Evolutionary conservation across 352 stramenopile species (phyloP), one percentile per base, ranked within the genome.

Genomic region (Phytophthora sansomeana): DNA sequence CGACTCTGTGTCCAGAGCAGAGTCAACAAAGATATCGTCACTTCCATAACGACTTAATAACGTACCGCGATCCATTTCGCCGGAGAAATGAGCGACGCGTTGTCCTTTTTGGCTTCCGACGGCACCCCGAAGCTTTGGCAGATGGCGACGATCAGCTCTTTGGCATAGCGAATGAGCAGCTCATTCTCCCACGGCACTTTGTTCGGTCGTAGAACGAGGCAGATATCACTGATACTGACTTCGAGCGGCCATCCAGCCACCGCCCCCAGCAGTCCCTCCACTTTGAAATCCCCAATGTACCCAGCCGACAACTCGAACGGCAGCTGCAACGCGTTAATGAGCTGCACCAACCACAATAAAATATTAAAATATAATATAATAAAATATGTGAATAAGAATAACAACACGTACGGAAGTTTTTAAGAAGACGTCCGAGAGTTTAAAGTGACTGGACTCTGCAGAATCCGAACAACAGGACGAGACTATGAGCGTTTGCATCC

Each of bases 111-210:
- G 28, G 56, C 72, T 24, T 48, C 54, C 21, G 58, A 58, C n/a
- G 67, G 58, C 9, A 63, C 72, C 26, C 73, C 63, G 5, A 91
- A 49, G 38, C 71, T 78, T 66, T 94, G 86, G 39, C 75, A 70
- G 6, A 92, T 69, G 21, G 83, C 74, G 19, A 92, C 54, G 17
- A 88, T 21, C 1, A 91, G 66, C 29, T 94, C 83, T 38, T 87
- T 89, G 8, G 83, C 71, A 44, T 90, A 90, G n/a, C 85, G 83
- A 14, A 90, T 67, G 35, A 80, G 63, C n/a, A 91, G 63, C 30
- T 91, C 86, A 41, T 91, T 85, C 39, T 80, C 69, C 83, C 83
- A 92, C 46, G 87, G 71, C 6, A 89, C 74, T 6, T 77, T 54
- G 38, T 90, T 79, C 16, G 78, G 79, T 28, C 72, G 68, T 1